Percentiles rank a stretch among this genome's conserved stretches.
These are phyloP conservation scores for Karstenula rhodostoma DNA, from an alignment of 2,329 filamentous ascomycete genomes.

Conservation along the genomic window DNA sequence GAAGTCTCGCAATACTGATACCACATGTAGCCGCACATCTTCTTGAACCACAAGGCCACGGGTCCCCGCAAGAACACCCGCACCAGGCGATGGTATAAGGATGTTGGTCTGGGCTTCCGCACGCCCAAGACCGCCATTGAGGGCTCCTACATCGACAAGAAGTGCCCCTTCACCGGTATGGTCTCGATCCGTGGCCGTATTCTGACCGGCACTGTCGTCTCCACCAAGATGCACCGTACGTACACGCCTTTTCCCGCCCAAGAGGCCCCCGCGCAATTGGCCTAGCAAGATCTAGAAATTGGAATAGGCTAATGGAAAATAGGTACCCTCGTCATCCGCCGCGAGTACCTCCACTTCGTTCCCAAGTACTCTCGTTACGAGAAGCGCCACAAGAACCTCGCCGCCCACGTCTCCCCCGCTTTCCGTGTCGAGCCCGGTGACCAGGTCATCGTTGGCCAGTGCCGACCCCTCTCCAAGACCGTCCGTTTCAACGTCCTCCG, in stretches of 20 bases:
- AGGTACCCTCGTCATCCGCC: conserved; percentile 92
- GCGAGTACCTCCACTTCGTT: conserved; percentile 99
- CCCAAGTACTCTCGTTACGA: conserved; percentile 99
- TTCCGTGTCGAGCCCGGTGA: conserved; percentile 99
- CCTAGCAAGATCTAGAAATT: conserved; percentile 14
- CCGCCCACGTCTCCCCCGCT: conserved; percentile 97
- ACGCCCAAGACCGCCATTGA: conserved; percentile 99
- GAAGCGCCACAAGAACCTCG: conserved; percentile 99
- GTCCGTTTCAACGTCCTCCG: conserved; percentile 99
- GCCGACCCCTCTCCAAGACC: conserved; percentile 99
- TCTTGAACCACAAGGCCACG: conserved; percentile 94
- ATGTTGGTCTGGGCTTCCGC: conserved; percentile 98
- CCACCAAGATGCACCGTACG: conserved; percentile 99
- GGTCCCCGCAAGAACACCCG: conserved; percentile 61
- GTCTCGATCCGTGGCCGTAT: conserved; percentile 99
- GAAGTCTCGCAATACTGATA: conserved; percentile 39
- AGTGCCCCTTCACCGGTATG: conserved; percentile 99
- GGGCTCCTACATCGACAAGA: conserved; percentile 99
- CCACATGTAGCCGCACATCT: conserved; percentile 89
- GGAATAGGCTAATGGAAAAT: conserved; percentile 28
- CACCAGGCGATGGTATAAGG: conserved; percentile 95
- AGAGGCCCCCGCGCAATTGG: background rate
- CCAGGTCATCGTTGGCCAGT: conserved; percentile 99
- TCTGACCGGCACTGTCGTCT: conserved; percentile 97
- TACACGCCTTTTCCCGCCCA: conserved; percentile 16